Evolutionary conservation across 768 basidiomycete genomes (phyloP), one percentile per base, ranked within the genome.

Genomic region (Exsudoporus frostii): DNA sequence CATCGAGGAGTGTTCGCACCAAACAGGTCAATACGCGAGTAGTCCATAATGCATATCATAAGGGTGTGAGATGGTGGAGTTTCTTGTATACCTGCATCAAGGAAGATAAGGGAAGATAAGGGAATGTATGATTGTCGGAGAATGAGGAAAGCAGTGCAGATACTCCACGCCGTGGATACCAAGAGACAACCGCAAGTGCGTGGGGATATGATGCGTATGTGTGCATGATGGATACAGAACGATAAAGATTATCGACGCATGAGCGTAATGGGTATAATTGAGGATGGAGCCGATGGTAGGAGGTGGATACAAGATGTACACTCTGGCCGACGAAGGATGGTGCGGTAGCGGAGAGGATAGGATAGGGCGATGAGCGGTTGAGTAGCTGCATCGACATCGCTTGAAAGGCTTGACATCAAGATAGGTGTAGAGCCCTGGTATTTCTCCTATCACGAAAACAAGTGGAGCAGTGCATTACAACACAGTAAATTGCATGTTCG

Each of bases 211-310:
- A 44, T 62, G 60, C 55, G 59, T 55, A 54, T 66, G 57, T 45
- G 41, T 60, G 67, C 57, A 61, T 59, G 65, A 68, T 65, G 63
- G 67, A 71, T 69, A 71, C 69, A 69, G 41, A 69, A 60, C 56
- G 67, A 64, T 65, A 65, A 68, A 48, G 51, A 60, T 63, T 67
- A 65, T 55, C 58, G 59, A 48, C 64, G 67, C 57, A 64, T 59
- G 66, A 53, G 50, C 58, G 64, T 61, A 59, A 45, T 27, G 54
- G 64, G 57, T 67, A 68, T 69, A 53, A 56, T 51, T 55, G 59
- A 44, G 29, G 48, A 54, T 52, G 50, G 51, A 45, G 39, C 34
- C 41, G 58, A 51, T 51, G 54, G 39, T 36, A 32, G 19, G 39
- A 27, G 61, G 46, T 51, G 45, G 32, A 54, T 59, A 62, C 65